These are phyloP conservation scores for Phlebopus sp. DNA, from an alignment of 1,284 basidiomycete genomes.

Conservation along the genomic window DNA sequence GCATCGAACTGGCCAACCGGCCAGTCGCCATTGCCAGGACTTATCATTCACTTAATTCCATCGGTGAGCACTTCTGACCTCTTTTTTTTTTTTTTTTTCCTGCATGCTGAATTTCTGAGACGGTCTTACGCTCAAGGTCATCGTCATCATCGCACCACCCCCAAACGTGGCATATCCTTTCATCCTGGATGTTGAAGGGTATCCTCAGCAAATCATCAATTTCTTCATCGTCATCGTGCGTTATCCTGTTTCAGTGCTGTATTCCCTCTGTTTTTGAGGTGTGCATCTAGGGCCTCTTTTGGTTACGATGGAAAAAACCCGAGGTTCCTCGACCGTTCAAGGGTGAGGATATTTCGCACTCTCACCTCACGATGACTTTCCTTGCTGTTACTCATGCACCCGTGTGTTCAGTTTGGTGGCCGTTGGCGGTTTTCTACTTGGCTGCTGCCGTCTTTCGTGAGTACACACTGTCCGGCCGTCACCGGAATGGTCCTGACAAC, in stretches of 20 bases:
- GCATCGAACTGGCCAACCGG: constrained; percentile 41
- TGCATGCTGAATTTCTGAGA: background rate
- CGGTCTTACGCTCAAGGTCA: constrained; percentile 32
- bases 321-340: constrained; percentile 53
- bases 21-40: constrained; percentile 38
- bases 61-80: constrained; percentile 18
- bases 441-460: constrained; percentile 50
- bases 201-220: constrained; percentile 56
- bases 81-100: background rate
- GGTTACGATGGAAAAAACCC: constrained; percentile 51
- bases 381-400: background rate
- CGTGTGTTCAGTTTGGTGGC: constrained; percentile 49
- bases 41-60: constrained; percentile 36
- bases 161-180: constrained; percentile 47
- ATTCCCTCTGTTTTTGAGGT: background rate
- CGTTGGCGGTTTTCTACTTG: constrained; percentile 54
- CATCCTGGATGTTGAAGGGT: constrained; percentile 57
- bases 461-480: constrained; percentile 9
- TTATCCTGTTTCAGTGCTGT: background rate
- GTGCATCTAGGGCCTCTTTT: constrained; percentile 49
- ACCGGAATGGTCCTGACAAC: background rate
- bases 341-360: constrained; percentile 29
- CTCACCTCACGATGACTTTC: background rate
- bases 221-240: constrained; percentile 51
- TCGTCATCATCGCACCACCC: constrained; percentile 49